Conservation (phyloP, 2,329 filamentous ascomycete genomes). For the Alternaria postmessia region DNA sequence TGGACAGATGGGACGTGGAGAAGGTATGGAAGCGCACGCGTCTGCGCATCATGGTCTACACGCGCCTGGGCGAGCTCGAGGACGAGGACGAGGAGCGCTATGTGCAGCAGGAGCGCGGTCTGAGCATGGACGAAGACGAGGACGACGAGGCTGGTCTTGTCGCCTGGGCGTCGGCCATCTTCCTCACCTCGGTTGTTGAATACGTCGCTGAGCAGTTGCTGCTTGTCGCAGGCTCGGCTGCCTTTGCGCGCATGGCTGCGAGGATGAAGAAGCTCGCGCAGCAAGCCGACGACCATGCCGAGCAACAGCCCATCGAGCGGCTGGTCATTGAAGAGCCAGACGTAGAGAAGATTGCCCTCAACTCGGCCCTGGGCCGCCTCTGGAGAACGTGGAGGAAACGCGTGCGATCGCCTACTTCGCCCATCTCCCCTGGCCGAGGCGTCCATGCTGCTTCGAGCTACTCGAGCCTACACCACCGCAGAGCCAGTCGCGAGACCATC, state of each 20-base stretch:
- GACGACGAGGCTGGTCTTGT: slow-evolving; percentile 60
- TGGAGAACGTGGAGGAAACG: slow-evolving; percentile 97
- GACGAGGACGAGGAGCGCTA: slow-evolving; percentile 95
- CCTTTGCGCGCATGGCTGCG: slow-evolving; percentile 68
- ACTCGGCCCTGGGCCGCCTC: slow-evolving; percentile 83
- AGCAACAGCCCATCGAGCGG: slow-evolving; percentile 67
- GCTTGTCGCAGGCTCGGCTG: slow-evolving; percentile 84
- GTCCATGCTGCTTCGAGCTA: slow-evolving; percentile 40
- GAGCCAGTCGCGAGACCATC: slow-evolving; percentile 40
- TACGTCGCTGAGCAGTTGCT: slow-evolving; percentile 92
- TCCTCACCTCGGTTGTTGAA: slow-evolving; percentile 92
- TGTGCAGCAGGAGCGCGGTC: slow-evolving; percentile 74
- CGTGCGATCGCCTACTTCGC: slow-evolving; percentile 60
- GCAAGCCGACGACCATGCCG: slow-evolving; percentile 53
- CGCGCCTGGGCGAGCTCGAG: slow-evolving; percentile 93
- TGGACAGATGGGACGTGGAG: slow-evolving; percentile 84
- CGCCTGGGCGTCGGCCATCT: slow-evolving; percentile 92
- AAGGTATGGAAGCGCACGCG: slow-evolving; percentile 93
- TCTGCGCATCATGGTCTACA: slow-evolving; percentile 97
- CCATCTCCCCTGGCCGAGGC: slow-evolving; percentile 33
- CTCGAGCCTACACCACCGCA: slow-evolving; percentile 41
- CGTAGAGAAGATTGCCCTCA: slow-evolving; percentile 91
- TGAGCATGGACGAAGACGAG: slow-evolving; percentile 62
- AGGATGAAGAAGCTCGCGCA: slow-evolving; percentile 49
- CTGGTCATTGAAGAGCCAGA: slow-evolving; percentile 89